Evolutionary conservation across 2,329 filamentous ascomycete species (phyloP).

Genomic region (Incumbomyces delicatus): DNA sequence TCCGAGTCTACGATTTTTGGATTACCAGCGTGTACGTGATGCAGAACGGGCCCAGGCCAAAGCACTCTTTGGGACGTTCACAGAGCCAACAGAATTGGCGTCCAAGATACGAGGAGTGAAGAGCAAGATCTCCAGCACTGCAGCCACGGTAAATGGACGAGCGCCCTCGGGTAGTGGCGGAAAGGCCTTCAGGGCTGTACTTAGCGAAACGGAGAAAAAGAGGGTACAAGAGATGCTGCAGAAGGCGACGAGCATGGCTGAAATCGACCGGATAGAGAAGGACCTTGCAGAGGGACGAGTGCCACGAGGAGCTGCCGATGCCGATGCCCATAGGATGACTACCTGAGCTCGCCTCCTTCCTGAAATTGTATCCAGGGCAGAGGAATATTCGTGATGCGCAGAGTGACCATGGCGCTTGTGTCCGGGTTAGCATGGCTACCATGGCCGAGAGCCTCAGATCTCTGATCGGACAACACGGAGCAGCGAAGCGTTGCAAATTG

Average conservation of each 20-base stretch:
- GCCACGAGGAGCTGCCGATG: constrained; percentile 50
- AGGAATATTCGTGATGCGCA: no score
- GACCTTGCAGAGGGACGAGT: constrained; percentile 81
- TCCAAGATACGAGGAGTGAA: constrained; percentile 77
- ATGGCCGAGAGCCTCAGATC: no score
- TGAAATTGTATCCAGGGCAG: no score
- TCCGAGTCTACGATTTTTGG: constrained; percentile 76
- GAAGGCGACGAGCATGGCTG: constrained; percentile 78
- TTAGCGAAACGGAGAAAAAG: constrained; percentile 82
- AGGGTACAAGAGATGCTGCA: constrained; percentile 76
- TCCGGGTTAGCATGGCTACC: no score
- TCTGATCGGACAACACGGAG: no score
- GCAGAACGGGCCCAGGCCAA: constrained; percentile 65
- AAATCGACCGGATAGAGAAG: constrained; percentile 85
- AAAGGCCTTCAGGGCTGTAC: constrained; percentile 66
- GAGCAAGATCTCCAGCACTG: constrained; percentile 61
- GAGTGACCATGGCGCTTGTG: no score
- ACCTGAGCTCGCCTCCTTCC: constrained; percentile 5
- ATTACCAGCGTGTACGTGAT: constrained; percentile 85
- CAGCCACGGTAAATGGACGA: constrained; percentile 31
- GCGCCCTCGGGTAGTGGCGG: constrained; percentile 34
- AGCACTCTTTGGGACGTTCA: constrained; percentile 72
- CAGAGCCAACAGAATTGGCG: constrained; percentile 71
- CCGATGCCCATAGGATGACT: constrained; percentile 27
- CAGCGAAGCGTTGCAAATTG: no score